phyloP scores from a whole-genome alignment of 164 flowering plant genomes.

The Vitis rupestris region DNA sequence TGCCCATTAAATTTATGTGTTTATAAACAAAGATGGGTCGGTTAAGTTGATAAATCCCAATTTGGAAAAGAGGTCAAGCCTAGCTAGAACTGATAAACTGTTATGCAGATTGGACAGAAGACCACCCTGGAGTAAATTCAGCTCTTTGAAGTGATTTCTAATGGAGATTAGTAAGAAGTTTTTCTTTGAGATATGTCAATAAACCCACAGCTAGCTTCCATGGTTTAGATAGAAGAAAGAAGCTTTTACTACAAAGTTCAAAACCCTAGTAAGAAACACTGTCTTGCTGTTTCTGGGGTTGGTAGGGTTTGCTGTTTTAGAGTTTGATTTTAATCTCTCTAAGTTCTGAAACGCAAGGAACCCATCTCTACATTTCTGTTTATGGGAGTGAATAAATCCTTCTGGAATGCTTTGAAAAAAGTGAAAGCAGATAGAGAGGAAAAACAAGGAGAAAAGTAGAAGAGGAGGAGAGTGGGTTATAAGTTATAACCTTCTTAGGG shows the following conservation, averaged over 20 bases:
- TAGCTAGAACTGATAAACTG: too few relatives aligned
- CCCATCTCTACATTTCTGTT: slow-evolving; percentile 17
- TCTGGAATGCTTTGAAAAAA: slow-evolving; percentile 11
- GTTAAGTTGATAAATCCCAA: too few relatives aligned
- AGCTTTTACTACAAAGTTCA: slow-evolving; percentile 5
- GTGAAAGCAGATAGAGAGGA: slow-evolving; percentile 8
- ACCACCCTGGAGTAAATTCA: too few relatives aligned
- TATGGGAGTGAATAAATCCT: slow-evolving; percentile 10
- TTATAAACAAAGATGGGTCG: too few relatives aligned
- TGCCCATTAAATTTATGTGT: too few relatives aligned
- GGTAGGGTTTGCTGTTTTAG: slow-evolving; percentile 7
- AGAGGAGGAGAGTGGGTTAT: background rate
- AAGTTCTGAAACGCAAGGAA: slow-evolving; percentile 25
- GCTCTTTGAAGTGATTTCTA: too few relatives aligned
- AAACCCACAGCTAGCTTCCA: too few relatives aligned
- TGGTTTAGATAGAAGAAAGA: background rate
- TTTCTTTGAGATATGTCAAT: too few relatives aligned
- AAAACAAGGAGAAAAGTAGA: background rate
- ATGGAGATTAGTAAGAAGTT: too few relatives aligned
- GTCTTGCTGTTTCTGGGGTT: background rate
- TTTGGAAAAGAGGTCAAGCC: too few relatives aligned
- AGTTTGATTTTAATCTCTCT: slow-evolving; percentile 9
- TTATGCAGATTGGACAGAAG: too few relatives aligned
- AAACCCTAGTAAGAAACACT: slow-evolving; percentile 14
- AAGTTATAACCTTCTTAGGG: slow-evolving; percentile 2